Evolutionary conservation across 306 rosid species (phyloP).

Genomic region (Mimosa pudica): DNA sequence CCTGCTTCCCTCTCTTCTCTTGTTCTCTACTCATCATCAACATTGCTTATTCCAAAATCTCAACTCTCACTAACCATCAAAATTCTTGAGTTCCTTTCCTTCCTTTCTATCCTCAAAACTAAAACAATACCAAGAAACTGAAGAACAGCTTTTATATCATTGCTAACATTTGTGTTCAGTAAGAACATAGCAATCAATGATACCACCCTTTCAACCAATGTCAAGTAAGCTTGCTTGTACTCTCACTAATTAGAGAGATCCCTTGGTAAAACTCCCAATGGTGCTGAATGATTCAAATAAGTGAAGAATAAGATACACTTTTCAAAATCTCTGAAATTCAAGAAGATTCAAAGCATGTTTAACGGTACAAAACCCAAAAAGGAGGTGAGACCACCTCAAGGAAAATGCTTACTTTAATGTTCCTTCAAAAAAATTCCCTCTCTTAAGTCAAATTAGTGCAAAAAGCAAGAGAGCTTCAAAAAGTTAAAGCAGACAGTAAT

Average conservation of each 20-base stretch:
- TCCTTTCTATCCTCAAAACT: constrained; percentile 6
- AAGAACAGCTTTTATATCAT: constrained; percentile 38
- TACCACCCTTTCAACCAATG: constrained; percentile 49
- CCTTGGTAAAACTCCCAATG: constrained; percentile 42
- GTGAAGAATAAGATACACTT: constrained; percentile 40
- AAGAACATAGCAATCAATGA: constrained; percentile 36
- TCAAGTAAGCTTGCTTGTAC: constrained; percentile 31
- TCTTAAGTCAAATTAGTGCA: constrained; percentile 46
- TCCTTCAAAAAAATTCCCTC: constrained; percentile 60
- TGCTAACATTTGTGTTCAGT: constrained; percentile 40
- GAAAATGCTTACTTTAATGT: constrained; percentile 35
- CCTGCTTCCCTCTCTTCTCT: constrained; percentile 74
- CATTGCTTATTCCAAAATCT: constrained; percentile 24
- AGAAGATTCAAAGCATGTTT: constrained; percentile 39
- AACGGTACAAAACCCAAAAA: constrained; percentile 41
- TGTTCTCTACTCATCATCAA: constrained; percentile 76
- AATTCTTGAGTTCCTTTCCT: constrained; percentile 8
- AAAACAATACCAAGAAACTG: constrained; percentile 24
- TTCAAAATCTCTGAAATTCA: constrained; percentile 32
- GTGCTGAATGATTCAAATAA: constrained; percentile 30
- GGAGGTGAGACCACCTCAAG: constrained; percentile 26
- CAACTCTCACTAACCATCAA: constrained; percentile 48
- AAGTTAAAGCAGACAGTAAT: constrained; percentile 43
- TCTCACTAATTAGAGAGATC: constrained; percentile 23
- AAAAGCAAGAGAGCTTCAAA: constrained; percentile 37